A percentile compares a stretch with the other conserved stretches of the same genome.
These are phyloP conservation scores for Aureobasidium sp. DNA, from an alignment of 2,329 filamentous ascomycete species.

Conservation along the genomic window DNA sequence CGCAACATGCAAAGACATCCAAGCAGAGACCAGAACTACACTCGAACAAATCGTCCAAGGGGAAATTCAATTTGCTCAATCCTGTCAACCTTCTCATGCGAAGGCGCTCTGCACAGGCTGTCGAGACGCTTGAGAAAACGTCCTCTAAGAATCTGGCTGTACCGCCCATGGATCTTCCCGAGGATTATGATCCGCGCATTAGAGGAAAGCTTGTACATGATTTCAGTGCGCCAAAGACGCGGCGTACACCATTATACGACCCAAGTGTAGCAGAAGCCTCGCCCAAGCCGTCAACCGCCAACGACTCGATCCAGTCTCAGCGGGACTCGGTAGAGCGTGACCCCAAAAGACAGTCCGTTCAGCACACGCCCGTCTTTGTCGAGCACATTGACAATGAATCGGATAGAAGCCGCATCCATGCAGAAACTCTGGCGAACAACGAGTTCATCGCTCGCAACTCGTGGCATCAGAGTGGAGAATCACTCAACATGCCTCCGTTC, in stretches of 20 bases:
- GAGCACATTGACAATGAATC: constrained; percentile 54
- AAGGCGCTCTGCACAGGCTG: constrained; percentile 43
- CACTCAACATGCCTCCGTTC: constrained; percentile 28
- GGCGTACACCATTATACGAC: constrained; percentile 29
- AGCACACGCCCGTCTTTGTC: constrained; percentile 53
- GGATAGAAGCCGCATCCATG: constrained; percentile 37
- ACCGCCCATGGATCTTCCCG: constrained; percentile 42
- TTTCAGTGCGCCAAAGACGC: constrained; percentile 53
- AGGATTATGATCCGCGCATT: constrained; percentile 58
- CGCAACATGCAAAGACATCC: constrained; percentile 17
- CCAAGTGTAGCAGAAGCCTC: constrained; percentile 15
- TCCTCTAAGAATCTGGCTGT: constrained; percentile 43
- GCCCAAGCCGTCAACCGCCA: background rate
- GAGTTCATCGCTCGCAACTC: constrained; percentile 42
- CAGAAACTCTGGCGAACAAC: constrained; percentile 42
- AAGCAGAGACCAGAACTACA: constrained; percentile 16
- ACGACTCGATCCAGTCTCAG: constrained; percentile 2
- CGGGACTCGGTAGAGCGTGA: constrained; percentile 3
- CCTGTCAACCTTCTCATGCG: constrained; percentile 55
- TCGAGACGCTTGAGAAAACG: constrained; percentile 45
- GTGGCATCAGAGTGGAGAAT: constrained; percentile 29
- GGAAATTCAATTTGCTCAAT: constrained; percentile 41
- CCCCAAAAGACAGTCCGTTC: constrained; percentile 19
- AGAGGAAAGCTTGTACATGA: constrained; percentile 58
- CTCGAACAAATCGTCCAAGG: constrained; percentile 17